Conservation (phyloP, 345 rosid species). For the Diplotaxis tenuifolia region DNA sequence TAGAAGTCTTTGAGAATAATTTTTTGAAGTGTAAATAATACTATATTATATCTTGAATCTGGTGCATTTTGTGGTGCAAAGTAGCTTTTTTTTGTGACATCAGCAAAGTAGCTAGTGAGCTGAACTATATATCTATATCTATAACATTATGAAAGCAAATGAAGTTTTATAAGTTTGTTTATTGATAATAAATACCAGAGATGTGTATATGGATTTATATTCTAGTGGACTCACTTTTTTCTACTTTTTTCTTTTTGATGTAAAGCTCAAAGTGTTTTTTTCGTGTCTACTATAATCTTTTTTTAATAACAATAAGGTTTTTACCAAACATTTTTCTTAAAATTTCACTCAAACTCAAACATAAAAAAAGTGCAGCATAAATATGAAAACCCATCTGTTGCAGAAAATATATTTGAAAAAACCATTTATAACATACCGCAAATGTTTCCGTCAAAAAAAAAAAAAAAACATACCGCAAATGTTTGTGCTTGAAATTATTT, state of each 20-base stretch:
- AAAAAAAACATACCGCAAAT: neutral
- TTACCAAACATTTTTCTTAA: neutral
- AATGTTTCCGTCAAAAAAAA: too few relatives aligned
- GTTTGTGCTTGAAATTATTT: neutral
- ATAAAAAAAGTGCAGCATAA: neutral
- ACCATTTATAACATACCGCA: neutral
- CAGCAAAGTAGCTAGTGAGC: neutral
- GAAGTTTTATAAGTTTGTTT: neutral
- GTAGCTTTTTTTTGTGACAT: too few relatives aligned
- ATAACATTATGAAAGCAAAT: neutral
- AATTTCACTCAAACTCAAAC: neutral
- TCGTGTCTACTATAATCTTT: neutral
- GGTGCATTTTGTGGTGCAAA: neutral
- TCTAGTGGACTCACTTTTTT: neutral
- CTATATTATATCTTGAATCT: neutral
- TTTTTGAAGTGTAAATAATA: neutral
- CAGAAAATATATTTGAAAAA: slow-evolving; percentile 3
- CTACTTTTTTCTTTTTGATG: neutral
- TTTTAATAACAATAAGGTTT: neutral
- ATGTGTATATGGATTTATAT: neutral
- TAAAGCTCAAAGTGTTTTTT: neutral
- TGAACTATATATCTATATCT: neutral
- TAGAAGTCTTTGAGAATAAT: neutral
- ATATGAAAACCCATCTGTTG: neutral
- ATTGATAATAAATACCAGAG: neutral